Base-by-base conservation (phyloP, 1,284 basidiomycete genomes). In the Limonomyces culmigenus region DNA sequence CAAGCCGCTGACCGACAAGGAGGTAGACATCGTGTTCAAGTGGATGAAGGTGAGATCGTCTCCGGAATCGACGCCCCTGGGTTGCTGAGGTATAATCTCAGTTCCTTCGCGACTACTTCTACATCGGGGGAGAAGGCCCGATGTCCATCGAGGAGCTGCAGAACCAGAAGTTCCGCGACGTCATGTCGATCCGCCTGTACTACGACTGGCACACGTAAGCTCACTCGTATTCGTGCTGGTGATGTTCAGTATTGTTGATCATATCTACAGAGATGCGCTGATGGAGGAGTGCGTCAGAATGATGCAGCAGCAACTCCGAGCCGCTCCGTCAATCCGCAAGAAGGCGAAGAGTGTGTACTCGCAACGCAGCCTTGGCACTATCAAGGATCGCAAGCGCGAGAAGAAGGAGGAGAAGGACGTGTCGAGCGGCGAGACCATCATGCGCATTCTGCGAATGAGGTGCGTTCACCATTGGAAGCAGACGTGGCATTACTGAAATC, bases 21-120 rank as follows among this genome's bases (percentile, higher is more conserved):
- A 97, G 59, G 85, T 97, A 19, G 93, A 97, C 50, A 83, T 98
- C 38, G 93, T 92, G 8, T 91, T 97, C 62, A 95, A 92, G 52
- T 98, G 95, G 95, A 58, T 97, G 35, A 89, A 88, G 70, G 87
- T 85, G 41, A 17, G 59, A 47, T 3, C 17, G 16, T 11, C 32
- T 19, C 13, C 4, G 15, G 5, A 29, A 20, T n/a, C 13, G 29
- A 17, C 19, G 13, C 21, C 19, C 12, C n/a, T 3, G 12, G 4
- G 19, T 33, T 38, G 41, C 10, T 41, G 23, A 36, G 8, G 6
- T 30, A 44, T 18, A 16, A 23, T 37, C 35, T 17, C 43, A 91
- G 81, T 95, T 95, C 62, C 52, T 98, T 49, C 68, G 83, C 38
- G 87, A 93, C 54, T 99, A 92, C 60, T 96, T 97, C 63, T 79